Evolutionary conservation across 148 eudicot species (phyloP).

Genomic region (Selenicereus undatus): DNA sequence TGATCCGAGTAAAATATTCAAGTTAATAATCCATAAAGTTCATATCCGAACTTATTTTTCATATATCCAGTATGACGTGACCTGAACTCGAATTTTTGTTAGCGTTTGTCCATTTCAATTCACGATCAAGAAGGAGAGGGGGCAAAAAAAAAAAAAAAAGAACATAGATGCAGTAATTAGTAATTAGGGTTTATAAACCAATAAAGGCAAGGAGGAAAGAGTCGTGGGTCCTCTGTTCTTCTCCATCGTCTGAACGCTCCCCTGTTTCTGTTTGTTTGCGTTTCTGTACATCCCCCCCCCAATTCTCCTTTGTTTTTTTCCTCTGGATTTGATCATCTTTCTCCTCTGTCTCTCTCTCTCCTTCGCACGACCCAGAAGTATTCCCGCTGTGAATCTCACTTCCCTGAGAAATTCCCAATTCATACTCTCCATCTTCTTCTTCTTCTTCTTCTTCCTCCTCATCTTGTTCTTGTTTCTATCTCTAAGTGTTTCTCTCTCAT

Average conservation of each 20-base stretch:
- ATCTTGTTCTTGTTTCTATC: neutral
- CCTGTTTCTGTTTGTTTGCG: neutral
- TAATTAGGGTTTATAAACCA: neutral
- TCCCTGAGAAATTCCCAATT: neutral
- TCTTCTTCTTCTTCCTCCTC: neutral
- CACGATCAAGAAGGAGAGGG: neutral
- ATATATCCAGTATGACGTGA: too few relatives aligned
- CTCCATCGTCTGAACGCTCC: neutral
- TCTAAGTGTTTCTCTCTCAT: neutral
- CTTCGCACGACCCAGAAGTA: too few relatives aligned
- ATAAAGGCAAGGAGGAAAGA: neutral
- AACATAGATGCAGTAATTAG: neutral
- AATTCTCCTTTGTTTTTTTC: neutral
- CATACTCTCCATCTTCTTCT: neutral
- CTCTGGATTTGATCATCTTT: neutral
- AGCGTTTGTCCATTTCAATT: too few relatives aligned
- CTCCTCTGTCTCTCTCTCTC: neutral
- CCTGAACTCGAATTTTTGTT: too few relatives aligned
- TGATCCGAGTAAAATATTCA: too few relatives aligned
- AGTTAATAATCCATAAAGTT: too few relatives aligned
- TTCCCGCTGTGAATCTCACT: too few relatives aligned
- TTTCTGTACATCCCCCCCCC: neutral
- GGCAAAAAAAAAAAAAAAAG: neutral
- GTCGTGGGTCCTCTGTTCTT: slow-evolving; percentile 14
- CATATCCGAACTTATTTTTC: too few relatives aligned